Percentiles rank a stretch among this genome's conserved stretches.
These are phyloP conservation scores for Panicum hallii DNA, from an alignment of 202 grass and related monocot genomes.

Conservation along the genomic window DNA sequence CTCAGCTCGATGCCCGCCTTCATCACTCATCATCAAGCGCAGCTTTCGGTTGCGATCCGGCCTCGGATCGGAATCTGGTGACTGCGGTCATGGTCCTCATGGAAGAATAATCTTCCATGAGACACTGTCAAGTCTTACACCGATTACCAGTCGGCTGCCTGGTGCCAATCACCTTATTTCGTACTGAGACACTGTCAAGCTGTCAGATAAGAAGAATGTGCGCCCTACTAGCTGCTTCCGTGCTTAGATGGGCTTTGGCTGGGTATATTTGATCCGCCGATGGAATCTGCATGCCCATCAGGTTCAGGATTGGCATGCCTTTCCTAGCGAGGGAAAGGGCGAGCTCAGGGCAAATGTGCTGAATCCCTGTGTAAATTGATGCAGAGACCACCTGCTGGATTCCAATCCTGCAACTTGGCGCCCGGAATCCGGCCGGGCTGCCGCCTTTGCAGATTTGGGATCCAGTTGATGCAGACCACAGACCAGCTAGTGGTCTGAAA, in stretches of 20 bases:
- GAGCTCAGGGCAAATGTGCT: constrained; percentile 44
- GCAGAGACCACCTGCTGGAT: constrained; percentile 47
- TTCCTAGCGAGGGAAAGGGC: background rate
- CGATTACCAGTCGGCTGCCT: background rate
- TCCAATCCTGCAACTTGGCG: constrained; percentile 42
- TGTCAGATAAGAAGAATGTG: background rate
- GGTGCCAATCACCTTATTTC: background rate
- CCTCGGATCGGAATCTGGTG: background rate
- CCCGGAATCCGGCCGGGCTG: constrained; percentile 35
- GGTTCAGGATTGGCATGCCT: constrained; percentile 6
- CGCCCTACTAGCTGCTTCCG: background rate
- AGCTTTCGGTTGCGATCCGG: background rate
- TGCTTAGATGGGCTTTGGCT: background rate
- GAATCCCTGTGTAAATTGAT: constrained; percentile 38
- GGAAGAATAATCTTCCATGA: constrained; percentile 26
- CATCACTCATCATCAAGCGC: background rate
- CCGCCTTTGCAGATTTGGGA: constrained; percentile 49
- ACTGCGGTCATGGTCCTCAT: background rate
- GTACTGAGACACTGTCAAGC: background rate
- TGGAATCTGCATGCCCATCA: constrained; percentile 27
- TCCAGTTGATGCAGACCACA: constrained; percentile 36
- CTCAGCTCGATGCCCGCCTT: background rate
- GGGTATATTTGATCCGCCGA: constrained; percentile 31
- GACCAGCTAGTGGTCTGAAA: background rate
- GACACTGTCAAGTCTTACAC: too few species aligned